Conservation (phyloP, 2,329 filamentous ascomycete genomes). For the Hypoxylon sp. region DNA sequence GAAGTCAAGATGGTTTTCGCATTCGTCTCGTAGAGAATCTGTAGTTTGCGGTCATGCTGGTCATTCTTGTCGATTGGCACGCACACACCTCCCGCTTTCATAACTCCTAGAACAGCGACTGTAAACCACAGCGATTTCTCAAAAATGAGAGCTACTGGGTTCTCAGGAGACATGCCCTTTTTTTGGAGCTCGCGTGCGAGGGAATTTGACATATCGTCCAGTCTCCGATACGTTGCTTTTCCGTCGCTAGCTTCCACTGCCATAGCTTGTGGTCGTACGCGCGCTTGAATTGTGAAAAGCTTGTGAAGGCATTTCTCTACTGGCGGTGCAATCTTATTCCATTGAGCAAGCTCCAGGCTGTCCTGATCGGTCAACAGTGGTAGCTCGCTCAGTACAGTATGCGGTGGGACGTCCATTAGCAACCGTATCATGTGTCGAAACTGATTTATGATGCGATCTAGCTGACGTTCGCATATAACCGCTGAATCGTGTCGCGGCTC, state of each 20-base stretch:
- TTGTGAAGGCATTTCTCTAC: background rate
- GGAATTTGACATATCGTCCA: background rate
- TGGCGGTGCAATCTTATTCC: background rate
- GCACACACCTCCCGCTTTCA: conserved; percentile 11
- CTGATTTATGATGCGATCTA: background rate
- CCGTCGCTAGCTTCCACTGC: background rate
- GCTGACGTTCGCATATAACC: background rate
- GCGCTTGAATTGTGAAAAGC: background rate
- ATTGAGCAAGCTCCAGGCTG: background rate
- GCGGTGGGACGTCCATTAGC: background rate
- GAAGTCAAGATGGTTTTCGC: conserved; percentile 1
- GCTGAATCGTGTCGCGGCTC: background rate
- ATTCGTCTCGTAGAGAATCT: background rate
- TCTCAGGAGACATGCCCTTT: background rate
- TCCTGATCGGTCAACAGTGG: background rate
- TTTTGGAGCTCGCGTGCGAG: background rate
- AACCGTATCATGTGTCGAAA: background rate
- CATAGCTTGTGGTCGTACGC: background rate
- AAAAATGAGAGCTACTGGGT: background rate
- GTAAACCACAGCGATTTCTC: conserved; percentile 9
- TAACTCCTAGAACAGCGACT: background rate
- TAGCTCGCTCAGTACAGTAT: background rate
- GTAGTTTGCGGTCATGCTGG: background rate
- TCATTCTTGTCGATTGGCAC: conserved; percentile 4
- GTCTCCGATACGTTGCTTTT: background rate